phyloP scores from a whole-genome alignment of 768 basidiomycete genomes.

The Suillus placidus region DNA sequence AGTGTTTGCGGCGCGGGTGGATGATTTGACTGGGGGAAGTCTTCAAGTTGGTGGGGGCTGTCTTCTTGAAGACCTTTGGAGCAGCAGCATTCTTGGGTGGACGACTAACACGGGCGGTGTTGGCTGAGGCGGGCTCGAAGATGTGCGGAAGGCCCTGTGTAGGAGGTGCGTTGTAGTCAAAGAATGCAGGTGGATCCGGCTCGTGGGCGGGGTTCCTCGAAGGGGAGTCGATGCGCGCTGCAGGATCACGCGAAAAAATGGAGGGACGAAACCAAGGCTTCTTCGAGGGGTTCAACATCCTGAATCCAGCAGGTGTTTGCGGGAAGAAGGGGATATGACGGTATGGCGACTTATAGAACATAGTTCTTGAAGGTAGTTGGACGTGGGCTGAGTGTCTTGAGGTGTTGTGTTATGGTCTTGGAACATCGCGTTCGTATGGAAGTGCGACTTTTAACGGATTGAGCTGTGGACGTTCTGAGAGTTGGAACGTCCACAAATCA shows the following conservation, averaged over 20 bases:
- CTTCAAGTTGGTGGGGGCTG: background rate
- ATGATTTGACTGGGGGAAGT: background rate
- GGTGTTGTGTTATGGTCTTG: background rate
- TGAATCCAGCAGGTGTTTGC: slow-evolving; percentile 30
- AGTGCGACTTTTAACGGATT: background rate
- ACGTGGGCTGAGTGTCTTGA: background rate
- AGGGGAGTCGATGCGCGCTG: slow-evolving; percentile 20
- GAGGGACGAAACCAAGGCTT: slow-evolving; percentile 17
- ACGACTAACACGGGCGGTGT: background rate
- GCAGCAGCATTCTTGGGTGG: background rate
- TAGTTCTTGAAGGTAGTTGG: slow-evolving; percentile 8
- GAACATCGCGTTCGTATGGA: background rate
- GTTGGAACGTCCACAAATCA: background rate
- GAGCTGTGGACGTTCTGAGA: background rate
- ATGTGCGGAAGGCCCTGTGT: slow-evolving; percentile 11
- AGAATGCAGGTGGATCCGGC: background rate
- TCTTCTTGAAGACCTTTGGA: slow-evolving; percentile 2
- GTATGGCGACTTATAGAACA: slow-evolving; percentile 22
- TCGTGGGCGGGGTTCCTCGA: slow-evolving; percentile 20
- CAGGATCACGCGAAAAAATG: slow-evolving; percentile 9
- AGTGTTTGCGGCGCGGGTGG: slow-evolving; percentile 18
- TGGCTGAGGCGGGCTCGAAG: slow-evolving; percentile 1
- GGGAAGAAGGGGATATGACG: slow-evolving; percentile 17
- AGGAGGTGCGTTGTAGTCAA: slow-evolving; percentile 17
- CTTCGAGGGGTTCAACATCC: slow-evolving; percentile 19